Conservation (phyloP, 2,329 filamentous ascomycete species). For the Monilinia aucupariae region DNA sequence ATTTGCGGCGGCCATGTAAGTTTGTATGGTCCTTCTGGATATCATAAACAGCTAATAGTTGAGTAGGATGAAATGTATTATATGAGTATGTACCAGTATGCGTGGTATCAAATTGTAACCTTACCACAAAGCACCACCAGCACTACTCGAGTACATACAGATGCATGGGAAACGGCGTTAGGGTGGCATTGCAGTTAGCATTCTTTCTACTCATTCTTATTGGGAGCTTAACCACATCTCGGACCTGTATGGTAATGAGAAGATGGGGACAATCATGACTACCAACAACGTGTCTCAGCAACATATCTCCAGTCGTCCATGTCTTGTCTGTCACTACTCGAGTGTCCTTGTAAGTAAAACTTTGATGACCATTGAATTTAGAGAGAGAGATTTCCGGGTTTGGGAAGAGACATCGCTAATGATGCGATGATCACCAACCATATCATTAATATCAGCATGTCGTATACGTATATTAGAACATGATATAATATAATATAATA, state of each 20-base stretch:
- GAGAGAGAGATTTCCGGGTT: neutral
- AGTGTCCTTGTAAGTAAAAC: no score
- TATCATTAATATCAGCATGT: no score
- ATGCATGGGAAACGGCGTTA: constrained; percentile 22
- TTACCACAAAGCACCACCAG: neutral
- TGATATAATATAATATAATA: no score
- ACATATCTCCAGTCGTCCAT: neutral
- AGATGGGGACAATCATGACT: neutral
- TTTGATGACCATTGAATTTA: neutral
- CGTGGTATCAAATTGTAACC: constrained; percentile 2
- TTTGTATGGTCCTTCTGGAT: neutral
- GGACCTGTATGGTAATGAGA: neutral
- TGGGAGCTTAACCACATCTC: neutral
- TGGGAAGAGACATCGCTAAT: no score
- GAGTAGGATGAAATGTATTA: neutral
- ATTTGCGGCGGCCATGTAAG: constrained; percentile 48
- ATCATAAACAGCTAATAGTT: neutral
- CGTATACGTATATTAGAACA: no score
- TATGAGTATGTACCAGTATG: no score
- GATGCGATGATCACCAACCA: no score
- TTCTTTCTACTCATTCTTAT: neutral
- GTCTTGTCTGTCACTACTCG: neutral
- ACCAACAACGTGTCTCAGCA: neutral
- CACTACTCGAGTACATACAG: no score
- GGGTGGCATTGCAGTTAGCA: neutral